Percentiles rank a stretch among this genome's conserved stretches.
These are phyloP conservation scores for Corylus avellana DNA, from an alignment of 306 rosid genomes.

Conservation along the genomic window DNA sequence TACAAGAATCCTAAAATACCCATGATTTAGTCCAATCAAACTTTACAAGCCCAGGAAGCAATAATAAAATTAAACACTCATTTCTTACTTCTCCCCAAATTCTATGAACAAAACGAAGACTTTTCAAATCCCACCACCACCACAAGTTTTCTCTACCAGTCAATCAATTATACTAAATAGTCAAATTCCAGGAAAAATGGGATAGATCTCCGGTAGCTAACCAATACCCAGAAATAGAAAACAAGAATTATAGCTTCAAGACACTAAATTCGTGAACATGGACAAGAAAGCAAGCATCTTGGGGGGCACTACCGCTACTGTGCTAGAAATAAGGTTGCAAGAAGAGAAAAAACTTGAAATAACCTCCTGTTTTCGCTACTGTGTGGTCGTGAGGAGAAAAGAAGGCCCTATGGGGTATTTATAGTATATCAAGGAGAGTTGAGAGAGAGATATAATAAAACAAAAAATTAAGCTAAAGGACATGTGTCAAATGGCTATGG, in stretches of 20 bases:
- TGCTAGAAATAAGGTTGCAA: no score
- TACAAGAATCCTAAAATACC: no score
- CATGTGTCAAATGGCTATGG: no score
- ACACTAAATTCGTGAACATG: conserved; percentile 7
- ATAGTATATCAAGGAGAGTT: no score
- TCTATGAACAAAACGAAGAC: neutral
- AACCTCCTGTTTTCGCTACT: no score
- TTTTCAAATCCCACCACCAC: neutral
- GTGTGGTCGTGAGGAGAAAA: no score
- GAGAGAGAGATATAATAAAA: no score
- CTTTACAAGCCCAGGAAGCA: neutral
- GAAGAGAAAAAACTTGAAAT: no score
- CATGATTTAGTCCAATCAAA: neutral
- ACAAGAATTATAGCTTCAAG: conserved; percentile 11
- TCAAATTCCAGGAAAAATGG: neutral
- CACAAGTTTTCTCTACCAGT: conserved; percentile 4
- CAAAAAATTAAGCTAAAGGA: no score
- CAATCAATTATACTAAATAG: neutral
- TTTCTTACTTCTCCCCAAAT: conserved; percentile 5
- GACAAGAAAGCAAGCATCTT: neutral
- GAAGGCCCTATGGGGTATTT: no score
- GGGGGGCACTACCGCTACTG: conserved; percentile 1
- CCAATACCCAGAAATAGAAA: conserved; percentile 25
- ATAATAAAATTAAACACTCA: neutral
- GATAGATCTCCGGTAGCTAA: neutral